Evolutionary conservation across 441 rosid species (phyloP).

Genomic region (Erodium trifolium): DNA sequence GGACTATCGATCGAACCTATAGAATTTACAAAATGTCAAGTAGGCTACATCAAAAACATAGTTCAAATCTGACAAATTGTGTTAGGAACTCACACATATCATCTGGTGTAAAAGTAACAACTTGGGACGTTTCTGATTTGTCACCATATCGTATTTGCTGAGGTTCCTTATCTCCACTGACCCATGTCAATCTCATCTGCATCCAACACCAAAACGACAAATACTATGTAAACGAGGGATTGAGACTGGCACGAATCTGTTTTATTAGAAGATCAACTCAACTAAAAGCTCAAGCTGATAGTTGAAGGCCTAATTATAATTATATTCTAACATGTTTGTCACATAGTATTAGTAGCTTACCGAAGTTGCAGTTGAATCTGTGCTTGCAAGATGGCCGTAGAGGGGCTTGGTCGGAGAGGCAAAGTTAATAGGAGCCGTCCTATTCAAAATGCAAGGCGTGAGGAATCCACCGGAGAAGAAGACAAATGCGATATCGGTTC

Average conservation of each 20-base stretch:
- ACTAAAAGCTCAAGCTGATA: too few relatives aligned
- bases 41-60: too few relatives aligned
- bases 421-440: slow-evolving; percentile 32
- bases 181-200: slow-evolving; percentile 67
- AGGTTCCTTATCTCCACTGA: slow-evolving; percentile 43
- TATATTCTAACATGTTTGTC: too few relatives aligned
- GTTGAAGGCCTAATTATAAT: too few relatives aligned
- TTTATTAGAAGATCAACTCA: too few relatives aligned
- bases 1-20: slow-evolving; percentile 34
- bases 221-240: too few relatives aligned
- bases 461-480: slow-evolving; percentile 46
- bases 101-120: slow-evolving; percentile 39
- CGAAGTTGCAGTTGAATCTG: slow-evolving; percentile 48
- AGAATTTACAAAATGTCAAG: too few relatives aligned
- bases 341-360: too few relatives aligned
- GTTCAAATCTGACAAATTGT: too few relatives aligned
- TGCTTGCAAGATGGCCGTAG: slow-evolving; percentile 44
- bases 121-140: slow-evolving; percentile 29
- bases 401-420: slow-evolving; percentile 44
- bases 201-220: background rate
- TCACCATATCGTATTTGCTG: slow-evolving; percentile 47
- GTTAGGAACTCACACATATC: slow-evolving; percentile 35
- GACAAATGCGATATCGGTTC: slow-evolving; percentile 52
- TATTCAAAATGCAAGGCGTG: slow-evolving; percentile 37
- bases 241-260: too few relatives aligned